Evolutionary conservation across 2,329 filamentous ascomycete species (phyloP), one percentile per base, ranked within the genome.

Genomic region (Aureobasidium sp.): DNA sequence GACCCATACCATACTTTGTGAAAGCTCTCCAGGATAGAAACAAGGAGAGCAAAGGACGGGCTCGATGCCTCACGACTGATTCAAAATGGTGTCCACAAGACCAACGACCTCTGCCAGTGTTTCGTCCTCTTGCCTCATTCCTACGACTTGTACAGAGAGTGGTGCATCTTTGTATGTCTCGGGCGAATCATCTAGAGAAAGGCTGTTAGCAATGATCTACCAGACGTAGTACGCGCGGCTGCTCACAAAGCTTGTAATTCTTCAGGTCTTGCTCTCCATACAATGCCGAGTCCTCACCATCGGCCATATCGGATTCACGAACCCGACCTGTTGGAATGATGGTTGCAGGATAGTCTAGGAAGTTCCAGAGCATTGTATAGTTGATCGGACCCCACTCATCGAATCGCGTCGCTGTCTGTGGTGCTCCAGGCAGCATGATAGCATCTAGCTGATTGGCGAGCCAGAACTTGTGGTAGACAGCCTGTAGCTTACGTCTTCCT

Each of bases 141-240:
- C 81, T 7, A 85, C 79, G 27, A 85, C 67, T 67, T 85, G 82
- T 62, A 85, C 66, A 13, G 75, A 75, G 4, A 85, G 75, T 0
- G 82, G 82, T 1, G 78, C 76, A 62, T 78, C 78, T 16, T 71
- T 66, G 64, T 79, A 83, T 41, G 72, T 76, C 52, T 78, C 75
- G 1, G 80, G 74, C 21, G 75, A 74, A 67, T 78, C 73, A 45
- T 54, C 59, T 52, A 9, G 29, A 27, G 11, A 27, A 34, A 5
- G 32, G 30, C 27, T 16, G 32, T 59, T 13, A 59, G 54, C 25
- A 3, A 4, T 15, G 15, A 2, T 3, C 29, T 5, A 21, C 16
- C 2, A 13, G 5, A 11, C 68, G 8, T 16, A 68, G 13, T 36
- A 64, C 27, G 29, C 70, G 64, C 6, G 47, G n/a, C 30, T 66